These are phyloP conservation scores for Ustilago lituana DNA, from an alignment of 1,284 basidiomycete genomes.

Conservation along the genomic window DNA sequence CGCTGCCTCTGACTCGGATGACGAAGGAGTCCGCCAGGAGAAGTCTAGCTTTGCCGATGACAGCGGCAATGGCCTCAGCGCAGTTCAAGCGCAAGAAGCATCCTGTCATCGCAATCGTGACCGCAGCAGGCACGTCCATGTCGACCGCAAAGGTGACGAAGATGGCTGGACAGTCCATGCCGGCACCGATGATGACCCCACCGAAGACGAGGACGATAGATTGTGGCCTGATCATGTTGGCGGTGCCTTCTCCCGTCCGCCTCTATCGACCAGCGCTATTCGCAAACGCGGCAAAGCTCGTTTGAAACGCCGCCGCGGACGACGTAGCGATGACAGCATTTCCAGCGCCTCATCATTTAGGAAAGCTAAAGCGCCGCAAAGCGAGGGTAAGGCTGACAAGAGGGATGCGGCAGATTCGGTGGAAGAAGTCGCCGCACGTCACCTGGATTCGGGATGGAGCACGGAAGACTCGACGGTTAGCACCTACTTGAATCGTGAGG, in stretches of 20 bases:
- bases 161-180: conserved; percentile 20
- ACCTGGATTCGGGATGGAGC: conserved; percentile 36
- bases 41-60: conserved; percentile 5
- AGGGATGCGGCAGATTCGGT: neutral
- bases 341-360: conserved; percentile 15
- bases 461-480: conserved; percentile 28
- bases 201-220: conserved; percentile 26
- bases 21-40: conserved; percentile 2
- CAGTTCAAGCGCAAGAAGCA: neutral
- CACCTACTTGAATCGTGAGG: neutral
- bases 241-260: conserved; percentile 52
- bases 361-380: conserved; percentile 7
- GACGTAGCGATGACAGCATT: conserved; percentile 24
- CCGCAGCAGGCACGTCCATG: neutral
- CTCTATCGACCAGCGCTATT: neutral
- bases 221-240: conserved; percentile 51
- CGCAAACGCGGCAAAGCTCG: conserved; percentile 24
- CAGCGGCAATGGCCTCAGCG: conserved; percentile 4
- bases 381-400: conserved; percentile 26
- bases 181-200: conserved; percentile 27
- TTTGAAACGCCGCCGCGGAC: conserved; percentile 30
- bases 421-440: conserved; percentile 10
- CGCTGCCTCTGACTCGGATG: conserved; percentile 42
- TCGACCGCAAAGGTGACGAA: conserved; percentile 18
- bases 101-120: neutral